Evolutionary conservation across 2,329 filamentous ascomycete genomes (phyloP), one percentile per base, ranked within the genome.

Genomic region (Fusarium sp.): DNA sequence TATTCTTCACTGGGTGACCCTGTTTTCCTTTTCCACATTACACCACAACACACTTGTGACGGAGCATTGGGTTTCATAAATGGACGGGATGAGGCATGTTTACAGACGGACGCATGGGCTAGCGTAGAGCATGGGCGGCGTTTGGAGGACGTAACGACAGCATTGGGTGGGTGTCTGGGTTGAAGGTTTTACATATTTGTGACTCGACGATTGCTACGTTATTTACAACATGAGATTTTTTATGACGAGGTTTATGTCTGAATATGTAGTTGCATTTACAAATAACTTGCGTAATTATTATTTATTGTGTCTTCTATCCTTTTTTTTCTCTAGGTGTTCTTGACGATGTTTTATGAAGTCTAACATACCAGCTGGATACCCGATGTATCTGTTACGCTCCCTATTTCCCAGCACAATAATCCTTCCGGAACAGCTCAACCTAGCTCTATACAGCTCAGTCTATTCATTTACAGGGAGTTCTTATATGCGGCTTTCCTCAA

Each of bases 111-210:
- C 72, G 71, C 71, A 70, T 71, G 72, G 69, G 71, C 66, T 71
- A 70, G 71, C 71, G 73, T 72, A 64, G 61, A 72, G 72, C 72
- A 75, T 73, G 64, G 62, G 67, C 65, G 75, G 75, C 75, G 75
- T 76, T 76, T 72, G 67, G 69, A 72, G 67, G 70, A 72, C 66
- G 67, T 69, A 70, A 71, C 61, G 59, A 65, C 61, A 65, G 61
- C 67, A 70, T 70, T 70, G 65, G 61, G 47, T 49, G 62, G 63
- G 63, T 70, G 52, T 67, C 54, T 52, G 49, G 50, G 49, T 55
- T 62, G 45, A 60, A 44, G 55, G 44, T 63, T 69, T 42, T 56
- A 48, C 42, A 59, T 29, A 47, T 60, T 55, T 67, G 53, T 48
- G 57, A 44, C 48, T 48, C 58, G 52, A 66, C 51, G 48, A 46